phyloP scores from a whole-genome alignment of 1,139 yeast species.

The Scheffersomyces quercinus region DNA sequence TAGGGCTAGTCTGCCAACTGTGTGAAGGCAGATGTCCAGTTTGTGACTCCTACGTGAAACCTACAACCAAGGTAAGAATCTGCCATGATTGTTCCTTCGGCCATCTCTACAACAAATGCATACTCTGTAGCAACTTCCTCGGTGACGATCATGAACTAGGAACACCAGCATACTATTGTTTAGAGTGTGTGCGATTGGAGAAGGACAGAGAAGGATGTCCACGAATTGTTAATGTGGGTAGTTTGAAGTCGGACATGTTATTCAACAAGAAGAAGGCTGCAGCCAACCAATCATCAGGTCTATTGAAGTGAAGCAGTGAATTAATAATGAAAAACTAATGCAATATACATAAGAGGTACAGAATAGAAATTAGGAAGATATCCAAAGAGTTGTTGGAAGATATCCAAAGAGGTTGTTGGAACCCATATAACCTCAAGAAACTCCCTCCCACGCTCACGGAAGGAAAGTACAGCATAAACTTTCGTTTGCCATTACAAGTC shows the following conservation, averaged over 20 bases:
- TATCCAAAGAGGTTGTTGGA: no score
- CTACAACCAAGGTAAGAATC: constrained; percentile 67
- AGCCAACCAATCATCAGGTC: background rate
- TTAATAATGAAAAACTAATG: background rate
- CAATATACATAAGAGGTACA: background rate
- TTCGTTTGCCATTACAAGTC: no score
- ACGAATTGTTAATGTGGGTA: constrained; percentile 75
- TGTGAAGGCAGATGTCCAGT: constrained; percentile 94
- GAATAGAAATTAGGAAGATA: no score
- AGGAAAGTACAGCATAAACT: no score
- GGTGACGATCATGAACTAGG: constrained; percentile 46
- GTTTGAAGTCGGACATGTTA: constrained; percentile 66
- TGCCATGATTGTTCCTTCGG: constrained; percentile 89
- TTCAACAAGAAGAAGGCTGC: constrained; percentile 46
- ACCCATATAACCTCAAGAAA: no score
- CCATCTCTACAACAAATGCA: constrained; percentile 61
- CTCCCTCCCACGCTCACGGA: no score
- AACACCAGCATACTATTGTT: constrained; percentile 77
- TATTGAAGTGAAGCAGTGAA: background rate
- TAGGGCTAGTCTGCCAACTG: constrained; percentile 74
- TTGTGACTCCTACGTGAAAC: constrained; percentile 86
- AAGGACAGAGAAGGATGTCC: constrained; percentile 95
- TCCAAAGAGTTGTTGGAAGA: no score
- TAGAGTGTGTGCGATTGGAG: constrained; percentile 80
- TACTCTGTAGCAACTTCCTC: constrained; percentile 62